Evolutionary conservation across 1,284 basidiomycete species (phyloP), one percentile per base, ranked within the genome.

Genomic region (Tremellales sp.): DNA sequence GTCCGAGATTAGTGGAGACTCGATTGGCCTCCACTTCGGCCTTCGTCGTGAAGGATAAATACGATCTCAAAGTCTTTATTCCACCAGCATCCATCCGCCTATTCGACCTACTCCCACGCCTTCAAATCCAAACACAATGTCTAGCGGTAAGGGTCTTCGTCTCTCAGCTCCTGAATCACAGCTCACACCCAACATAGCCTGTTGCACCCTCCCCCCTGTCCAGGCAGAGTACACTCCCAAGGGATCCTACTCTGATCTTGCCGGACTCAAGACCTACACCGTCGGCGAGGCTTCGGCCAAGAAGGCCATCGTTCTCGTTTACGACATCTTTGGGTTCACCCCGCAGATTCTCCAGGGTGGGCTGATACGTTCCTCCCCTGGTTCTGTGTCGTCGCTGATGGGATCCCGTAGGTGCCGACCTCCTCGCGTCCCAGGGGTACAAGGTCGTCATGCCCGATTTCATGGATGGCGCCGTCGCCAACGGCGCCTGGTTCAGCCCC

Each of bases 161-260:
- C n/a, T n/a, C n/a, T n/a, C n/a, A n/a, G n/a, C n/a, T n/a, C n/a
- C n/a, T n/a, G n/a, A n/a, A n/a, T n/a, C n/a, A n/a, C n/a, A n/a
- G 8, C 34, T 36, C 34, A 36, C 34, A 36, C 22, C 34, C 27
- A 19, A 21, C 9, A 6, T 48, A 68, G 75, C 73, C n/a, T 77
- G 75, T 69, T 77, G 75, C 70, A 62, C 61, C 42, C 66, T 76
- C 45, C 73, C 75, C 22, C 74, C 76, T 36, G 74, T 75, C 46
- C 56, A 74, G 63, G 70, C 70, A 43, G 64, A 74, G 46, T 76
- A 77, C 68, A 67, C 72, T n/a, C 68, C 74, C 52, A 75, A 75
- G 65, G 76, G 76, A 27, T 47, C 53, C 6, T 75, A 63, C 48
- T 42, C 40, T 26, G 65, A 67, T 21, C 51, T 75, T 50, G 57